Percentiles rank a stretch among this genome's conserved stretches.
These are phyloP conservation scores for Zalerion maritima DNA, from an alignment of 495 filamentous ascomycete species.

Conservation along the genomic window DNA sequence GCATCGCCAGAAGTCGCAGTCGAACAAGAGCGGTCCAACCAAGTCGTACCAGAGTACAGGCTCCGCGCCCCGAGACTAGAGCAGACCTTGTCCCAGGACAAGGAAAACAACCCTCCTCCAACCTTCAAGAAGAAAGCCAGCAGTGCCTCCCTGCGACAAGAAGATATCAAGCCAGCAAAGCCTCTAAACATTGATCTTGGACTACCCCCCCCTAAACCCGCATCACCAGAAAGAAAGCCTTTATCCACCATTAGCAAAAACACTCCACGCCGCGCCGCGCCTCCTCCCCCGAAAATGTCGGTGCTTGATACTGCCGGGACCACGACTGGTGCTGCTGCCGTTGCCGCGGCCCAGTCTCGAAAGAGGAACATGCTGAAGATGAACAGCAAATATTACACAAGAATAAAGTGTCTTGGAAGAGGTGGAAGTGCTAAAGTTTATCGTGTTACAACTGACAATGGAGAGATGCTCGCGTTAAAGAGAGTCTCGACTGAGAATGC, in stretches of 20 bases:
- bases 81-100: conserved; percentile 48
- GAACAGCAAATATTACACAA: conserved; percentile 81
- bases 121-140: conserved; percentile 60
- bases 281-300: conserved; percentile 83
- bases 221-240: conserved; percentile 50
- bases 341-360: conserved; percentile 50
- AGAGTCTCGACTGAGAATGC: conserved; percentile 78
- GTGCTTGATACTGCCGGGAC: conserved; percentile 83
- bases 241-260: conserved; percentile 63
- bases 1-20: conserved; percentile 6
- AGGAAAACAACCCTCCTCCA: conserved; percentile 70
- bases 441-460: conserved; percentile 92
- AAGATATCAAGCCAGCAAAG: conserved; percentile 37
- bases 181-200: conserved; percentile 17
- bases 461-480: conserved; percentile 86
- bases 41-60: conserved; percentile 41
- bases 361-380: conserved; percentile 69
- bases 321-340: conserved; percentile 61
- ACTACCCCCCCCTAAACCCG: conserved; percentile 7
- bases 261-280: conserved; percentile 68
- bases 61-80: conserved; percentile 43
- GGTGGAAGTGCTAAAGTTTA: conserved; percentile 91
- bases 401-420: conserved; percentile 77
- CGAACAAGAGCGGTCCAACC: conserved; percentile 16
- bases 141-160: conserved; percentile 39